Conservation (phyloP, 257 asterid species). For the Pogostemon cablin region DNA sequence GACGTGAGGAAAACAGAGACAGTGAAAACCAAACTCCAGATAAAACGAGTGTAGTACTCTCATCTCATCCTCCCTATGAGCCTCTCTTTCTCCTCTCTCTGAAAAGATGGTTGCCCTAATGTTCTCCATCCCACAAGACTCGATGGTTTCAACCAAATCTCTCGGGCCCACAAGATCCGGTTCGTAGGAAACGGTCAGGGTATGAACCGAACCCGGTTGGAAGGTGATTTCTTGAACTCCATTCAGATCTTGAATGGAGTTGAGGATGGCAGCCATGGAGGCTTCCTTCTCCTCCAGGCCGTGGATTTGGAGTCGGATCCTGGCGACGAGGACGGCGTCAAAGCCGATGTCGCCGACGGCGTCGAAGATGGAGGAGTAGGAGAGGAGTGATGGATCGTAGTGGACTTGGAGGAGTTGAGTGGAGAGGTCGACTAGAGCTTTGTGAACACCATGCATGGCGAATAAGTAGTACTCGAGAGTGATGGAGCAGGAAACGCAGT, state of each 20-base stretch:
- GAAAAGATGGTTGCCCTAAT: slow-evolving; percentile 47
- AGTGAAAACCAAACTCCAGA: slow-evolving; percentile 64
- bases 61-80: slow-evolving; percentile 45
- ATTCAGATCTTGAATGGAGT: slow-evolving; percentile 44
- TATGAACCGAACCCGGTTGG: slow-evolving; percentile 32
- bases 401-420: slow-evolving; percentile 47
- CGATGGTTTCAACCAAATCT: slow-evolving; percentile 44
- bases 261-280: slow-evolving; percentile 35
- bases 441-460: slow-evolving; percentile 48
- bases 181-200: slow-evolving; percentile 45
- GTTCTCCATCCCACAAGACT: slow-evolving; percentile 42
- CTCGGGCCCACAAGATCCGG: slow-evolving; percentile 64
- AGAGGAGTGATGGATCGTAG: slow-evolving; percentile 48
- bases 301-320: slow-evolving; percentile 46
- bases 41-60: slow-evolving; percentile 45
- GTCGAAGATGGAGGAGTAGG: slow-evolving; percentile 38
- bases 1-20: slow-evolving; percentile 62
- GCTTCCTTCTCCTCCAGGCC: slow-evolving; percentile 39
- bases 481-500: slow-evolving; percentile 59
- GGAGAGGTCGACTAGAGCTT: slow-evolving; percentile 54
- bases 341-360: slow-evolving; percentile 53
- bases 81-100: slow-evolving; percentile 44
- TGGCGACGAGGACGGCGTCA: slow-evolving; percentile 48
- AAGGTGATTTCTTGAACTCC: slow-evolving; percentile 50
- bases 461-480: slow-evolving; percentile 56